Evolutionary conservation across 2,329 filamentous ascomycete genomes (phyloP).

Genomic region (Aspergillus texensis): DNA sequence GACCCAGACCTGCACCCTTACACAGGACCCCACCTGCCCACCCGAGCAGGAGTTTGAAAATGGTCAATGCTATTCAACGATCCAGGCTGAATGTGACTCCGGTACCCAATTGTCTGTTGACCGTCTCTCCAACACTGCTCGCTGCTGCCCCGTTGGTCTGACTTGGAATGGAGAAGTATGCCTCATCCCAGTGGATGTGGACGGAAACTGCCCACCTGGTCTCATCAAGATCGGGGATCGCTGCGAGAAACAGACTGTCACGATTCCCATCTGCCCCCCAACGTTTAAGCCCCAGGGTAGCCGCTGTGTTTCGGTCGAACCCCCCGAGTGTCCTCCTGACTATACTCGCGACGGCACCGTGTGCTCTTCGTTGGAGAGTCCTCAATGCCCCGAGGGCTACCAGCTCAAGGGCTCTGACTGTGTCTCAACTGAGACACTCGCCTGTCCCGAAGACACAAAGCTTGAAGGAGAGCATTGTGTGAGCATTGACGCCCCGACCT

Average conservation of each 20-base stretch:
- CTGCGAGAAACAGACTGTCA: not conserved
- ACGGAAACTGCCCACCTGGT: not conserved
- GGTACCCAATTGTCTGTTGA: not conserved
- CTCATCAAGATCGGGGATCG: not conserved
- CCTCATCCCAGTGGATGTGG: not conserved
- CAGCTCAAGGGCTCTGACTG: not conserved
- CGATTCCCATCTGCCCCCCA: not conserved
- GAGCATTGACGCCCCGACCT: not conserved
- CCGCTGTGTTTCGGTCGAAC: not conserved
- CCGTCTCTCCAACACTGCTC: not conserved
- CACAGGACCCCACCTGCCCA: not conserved
- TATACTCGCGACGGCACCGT: not conserved
- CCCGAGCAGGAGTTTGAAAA: not conserved
- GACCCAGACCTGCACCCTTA: not conserved
- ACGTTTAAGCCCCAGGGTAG: not conserved
- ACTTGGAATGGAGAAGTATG: not conserved
- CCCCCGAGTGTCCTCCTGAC: not conserved
- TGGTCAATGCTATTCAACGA: not conserved
- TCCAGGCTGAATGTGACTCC: not conserved
- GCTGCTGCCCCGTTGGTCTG: not conserved
- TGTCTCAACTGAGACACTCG: not conserved
- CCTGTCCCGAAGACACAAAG: not conserved
- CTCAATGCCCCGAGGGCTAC: not conserved
- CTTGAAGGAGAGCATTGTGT: not conserved
- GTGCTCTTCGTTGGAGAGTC: not conserved